Conservation (phyloP, 2,329 filamentous ascomycete species). For the Reticulascus tulasneorum region DNA sequence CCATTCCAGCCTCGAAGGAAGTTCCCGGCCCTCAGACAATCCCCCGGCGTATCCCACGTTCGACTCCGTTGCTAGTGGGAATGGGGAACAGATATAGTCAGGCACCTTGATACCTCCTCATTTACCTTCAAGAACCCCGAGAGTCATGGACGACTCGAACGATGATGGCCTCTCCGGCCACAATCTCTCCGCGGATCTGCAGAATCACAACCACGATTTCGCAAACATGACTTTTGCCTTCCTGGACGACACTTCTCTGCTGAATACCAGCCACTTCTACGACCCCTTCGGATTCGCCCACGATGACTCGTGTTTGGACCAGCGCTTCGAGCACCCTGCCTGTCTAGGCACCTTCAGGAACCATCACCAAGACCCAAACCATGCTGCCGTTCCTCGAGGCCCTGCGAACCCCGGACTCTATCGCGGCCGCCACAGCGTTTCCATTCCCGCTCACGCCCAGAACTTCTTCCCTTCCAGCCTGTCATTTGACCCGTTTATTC, state of each 20-base stretch:
- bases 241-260: too few species aligned
- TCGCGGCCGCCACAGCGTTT: constrained; percentile 8
- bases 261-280: too few species aligned
- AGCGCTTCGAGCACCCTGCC: constrained; percentile 7
- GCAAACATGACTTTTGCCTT: constrained; percentile 6
- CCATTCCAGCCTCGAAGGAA: too few species aligned
- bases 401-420: constrained; percentile 7
- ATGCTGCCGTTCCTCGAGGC: constrained; percentile 12
- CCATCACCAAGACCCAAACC: constrained; percentile 7
- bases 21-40: too few species aligned
- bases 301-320: constrained; percentile 28
- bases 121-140: neutral
- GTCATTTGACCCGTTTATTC: neutral
- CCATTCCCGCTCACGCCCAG: constrained; percentile 3
- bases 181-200: neutral
- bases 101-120: too few species aligned
- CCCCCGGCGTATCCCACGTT: too few species aligned
- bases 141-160: constrained; percentile 19
- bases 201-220: constrained; percentile 7
- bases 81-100: neutral
- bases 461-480: constrained; percentile 2
- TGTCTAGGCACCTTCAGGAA: constrained; percentile 3
- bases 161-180: too few species aligned
- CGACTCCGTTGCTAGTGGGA: too few species aligned
- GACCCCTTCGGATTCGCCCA: too few species aligned